Evolutionary conservation across 2,329 filamentous ascomycete species (phyloP), one percentile per base, ranked within the genome.

Genomic region (Botrytis byssoidea): DNA sequence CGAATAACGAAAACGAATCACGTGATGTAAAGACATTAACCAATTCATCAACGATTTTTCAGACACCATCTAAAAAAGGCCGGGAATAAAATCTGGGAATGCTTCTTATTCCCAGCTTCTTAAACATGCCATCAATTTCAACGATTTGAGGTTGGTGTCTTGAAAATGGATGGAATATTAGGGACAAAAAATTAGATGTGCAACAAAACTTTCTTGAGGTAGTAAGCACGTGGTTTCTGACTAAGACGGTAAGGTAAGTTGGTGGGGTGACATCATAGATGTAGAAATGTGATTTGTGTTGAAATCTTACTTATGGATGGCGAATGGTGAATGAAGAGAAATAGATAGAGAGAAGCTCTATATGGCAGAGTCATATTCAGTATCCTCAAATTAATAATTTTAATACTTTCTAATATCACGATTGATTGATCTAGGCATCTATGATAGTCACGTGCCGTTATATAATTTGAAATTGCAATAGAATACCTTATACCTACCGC

Each of bases 181-280:
- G 6, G 51, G 14, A n/a, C 25, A 57, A 29, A 55, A 32, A 29
- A 29, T 57, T 7, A 57, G 51, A 57, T 29, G 1, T 57, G n/a
- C 51, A 57, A 57, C 51, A 57, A 57, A 18, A 18, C 4, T 16
- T 18, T 4, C 32, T 9, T 0, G 3, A 7, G 14, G 6, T 5
- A 2, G 1, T 8, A 1, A 0, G 0, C 51, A 57, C 51, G n/a
- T 57, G 51, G 29, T 16, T n/a, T n/a, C 0, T 29, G 48, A 25
- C 48, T 14, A 29, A 55, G 48, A 55, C 2, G 9, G 37, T 40
- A 10, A 0, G 9, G 37, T 40, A 40, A 3, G 37, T 3, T 40
- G 37, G 12, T 16, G 40, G 42, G 48, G 51, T 57, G 51, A 57
- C 16, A 9, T 57, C 51, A 57, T 48, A 48, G 46, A 22, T 20